Conservation (phyloP, 2,329 filamentous ascomycete genomes). For the Trichoderma cornu-damae region DNA sequence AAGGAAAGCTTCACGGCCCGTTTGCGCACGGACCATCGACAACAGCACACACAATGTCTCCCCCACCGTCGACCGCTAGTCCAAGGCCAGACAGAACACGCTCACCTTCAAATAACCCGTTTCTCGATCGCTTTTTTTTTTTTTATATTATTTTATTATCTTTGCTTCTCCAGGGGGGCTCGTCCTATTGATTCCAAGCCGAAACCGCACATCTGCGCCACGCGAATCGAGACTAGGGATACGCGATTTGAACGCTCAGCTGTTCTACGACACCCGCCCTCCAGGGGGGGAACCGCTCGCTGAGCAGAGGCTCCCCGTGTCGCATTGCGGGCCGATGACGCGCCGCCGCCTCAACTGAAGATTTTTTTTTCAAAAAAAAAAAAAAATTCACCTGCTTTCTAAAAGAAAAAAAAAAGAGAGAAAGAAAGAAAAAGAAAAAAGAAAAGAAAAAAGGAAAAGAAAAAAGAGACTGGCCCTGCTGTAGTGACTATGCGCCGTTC, state of each 20-base stretch:
- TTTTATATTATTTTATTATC: background rate
- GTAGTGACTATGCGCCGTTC: conserved; percentile 11
- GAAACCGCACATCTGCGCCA: no score
- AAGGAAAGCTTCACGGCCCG: no score
- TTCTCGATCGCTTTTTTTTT: background rate
- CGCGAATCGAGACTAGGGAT: background rate
- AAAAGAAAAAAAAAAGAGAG: no score
- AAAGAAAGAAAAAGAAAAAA: no score
- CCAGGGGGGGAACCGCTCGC: no score
- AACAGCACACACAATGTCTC: background rate
- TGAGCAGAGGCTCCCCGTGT: background rate
- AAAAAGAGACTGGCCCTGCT: background rate
- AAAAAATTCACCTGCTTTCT: background rate
- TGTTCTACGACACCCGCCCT: background rate
- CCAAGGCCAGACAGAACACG: conserved; percentile 13
- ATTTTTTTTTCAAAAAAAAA: no score
- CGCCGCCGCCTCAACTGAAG: conserved; percentile 9
- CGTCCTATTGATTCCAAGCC: background rate
- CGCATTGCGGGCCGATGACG: conserved; percentile 14
- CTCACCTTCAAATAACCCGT: conserved; percentile 1
- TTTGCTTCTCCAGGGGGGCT: conserved; percentile 1
- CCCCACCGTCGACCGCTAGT: conserved; percentile 10
- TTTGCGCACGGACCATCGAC: conserved; percentile 4
- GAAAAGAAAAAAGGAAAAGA: no score
- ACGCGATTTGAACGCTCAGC: background rate